A percentile compares a stretch with the other conserved stretches of the same genome.
Conservation (phyloP, 176 grass and related monocot species). For the Otatea glauca region DNA sequence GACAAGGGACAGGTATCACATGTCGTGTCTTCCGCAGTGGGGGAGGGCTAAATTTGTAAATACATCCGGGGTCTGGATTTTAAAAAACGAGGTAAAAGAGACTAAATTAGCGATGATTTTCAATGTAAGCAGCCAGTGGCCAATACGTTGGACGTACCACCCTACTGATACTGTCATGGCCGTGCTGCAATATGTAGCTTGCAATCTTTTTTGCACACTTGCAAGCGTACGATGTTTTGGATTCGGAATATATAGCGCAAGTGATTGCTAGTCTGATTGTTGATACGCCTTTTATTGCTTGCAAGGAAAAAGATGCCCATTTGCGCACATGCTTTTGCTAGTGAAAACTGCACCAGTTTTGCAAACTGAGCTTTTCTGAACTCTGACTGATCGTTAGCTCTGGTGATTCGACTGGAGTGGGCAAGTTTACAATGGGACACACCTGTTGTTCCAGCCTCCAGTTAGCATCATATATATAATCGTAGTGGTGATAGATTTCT, state of each 20-base stretch:
- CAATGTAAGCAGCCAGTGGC: no score
- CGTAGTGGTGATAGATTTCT: neutral
- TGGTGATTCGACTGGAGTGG: no score
- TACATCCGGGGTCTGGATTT: no score
- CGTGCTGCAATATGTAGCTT: neutral
- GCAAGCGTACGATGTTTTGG: neutral
- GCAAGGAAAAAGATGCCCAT: neutral
- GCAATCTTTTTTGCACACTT: neutral
- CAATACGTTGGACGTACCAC: no score
- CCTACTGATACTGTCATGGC: neutral
- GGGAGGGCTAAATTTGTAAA: no score
- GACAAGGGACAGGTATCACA: no score
- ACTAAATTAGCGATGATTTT: no score
- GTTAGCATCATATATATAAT: no score
- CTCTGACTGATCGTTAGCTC: neutral
- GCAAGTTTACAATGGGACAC: no score
- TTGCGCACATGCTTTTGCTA: neutral
- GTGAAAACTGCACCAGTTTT: neutral
- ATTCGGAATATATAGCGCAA: neutral
- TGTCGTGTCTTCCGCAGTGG: no score
- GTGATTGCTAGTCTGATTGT: neutral
- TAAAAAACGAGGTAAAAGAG: no score
- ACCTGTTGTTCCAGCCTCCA: no score
- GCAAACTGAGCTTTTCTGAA: neutral
- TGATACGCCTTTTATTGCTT: neutral